Conservation (phyloP, 2,329 filamentous ascomycete genomes). For the Diplodia intermedia region DNA sequence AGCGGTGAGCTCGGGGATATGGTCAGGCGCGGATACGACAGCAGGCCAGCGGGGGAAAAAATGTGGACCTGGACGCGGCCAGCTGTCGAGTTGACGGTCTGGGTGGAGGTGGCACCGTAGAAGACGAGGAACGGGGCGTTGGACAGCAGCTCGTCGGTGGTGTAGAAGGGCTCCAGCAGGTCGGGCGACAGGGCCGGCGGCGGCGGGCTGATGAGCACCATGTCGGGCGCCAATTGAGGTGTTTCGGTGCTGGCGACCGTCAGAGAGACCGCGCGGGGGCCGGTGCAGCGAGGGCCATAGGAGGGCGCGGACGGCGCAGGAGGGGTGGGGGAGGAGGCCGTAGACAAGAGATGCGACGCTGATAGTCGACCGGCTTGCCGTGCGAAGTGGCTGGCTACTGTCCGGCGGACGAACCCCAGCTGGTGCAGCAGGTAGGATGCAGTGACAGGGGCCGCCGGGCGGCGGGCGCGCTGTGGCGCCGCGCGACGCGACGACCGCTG, state of each 20-base stretch:
- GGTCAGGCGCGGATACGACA: constrained; percentile 88
- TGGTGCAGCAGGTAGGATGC: constrained; percentile 16
- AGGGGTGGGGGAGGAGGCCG: constrained; percentile 27
- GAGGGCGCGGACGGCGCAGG: constrained; percentile 25
- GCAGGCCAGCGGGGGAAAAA: constrained; percentile 85
- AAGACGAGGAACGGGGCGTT: constrained; percentile 86
- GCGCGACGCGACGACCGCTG: constrained; percentile 22
- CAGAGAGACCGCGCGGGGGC: constrained; percentile 28
- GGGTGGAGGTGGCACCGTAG: constrained; percentile 87
- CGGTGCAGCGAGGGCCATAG: constrained; percentile 23
- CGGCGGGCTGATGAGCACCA: constrained; percentile 83
- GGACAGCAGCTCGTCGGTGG: constrained; percentile 82
- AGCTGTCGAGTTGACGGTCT: constrained; percentile 84
- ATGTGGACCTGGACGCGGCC: constrained; percentile 95
- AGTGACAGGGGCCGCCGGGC: constrained; percentile 4
- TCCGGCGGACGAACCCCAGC: constrained; percentile 28
- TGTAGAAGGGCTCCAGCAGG: constrained; percentile 85
- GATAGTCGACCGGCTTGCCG: constrained; percentile 19
- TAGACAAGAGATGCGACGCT: constrained; percentile 28
- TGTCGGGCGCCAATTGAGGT: constrained; percentile 53
- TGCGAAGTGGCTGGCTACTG: constrained; percentile 25
- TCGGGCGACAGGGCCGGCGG: constrained; percentile 78
- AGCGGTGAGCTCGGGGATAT: constrained; percentile 91
- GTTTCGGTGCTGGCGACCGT: constrained; percentile 24
- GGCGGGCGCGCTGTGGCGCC: constrained; percentile 20